These are phyloP conservation scores for Huntiella omanensis DNA, from an alignment of 2,329 filamentous ascomycete genomes.

Conservation along the genomic window DNA sequence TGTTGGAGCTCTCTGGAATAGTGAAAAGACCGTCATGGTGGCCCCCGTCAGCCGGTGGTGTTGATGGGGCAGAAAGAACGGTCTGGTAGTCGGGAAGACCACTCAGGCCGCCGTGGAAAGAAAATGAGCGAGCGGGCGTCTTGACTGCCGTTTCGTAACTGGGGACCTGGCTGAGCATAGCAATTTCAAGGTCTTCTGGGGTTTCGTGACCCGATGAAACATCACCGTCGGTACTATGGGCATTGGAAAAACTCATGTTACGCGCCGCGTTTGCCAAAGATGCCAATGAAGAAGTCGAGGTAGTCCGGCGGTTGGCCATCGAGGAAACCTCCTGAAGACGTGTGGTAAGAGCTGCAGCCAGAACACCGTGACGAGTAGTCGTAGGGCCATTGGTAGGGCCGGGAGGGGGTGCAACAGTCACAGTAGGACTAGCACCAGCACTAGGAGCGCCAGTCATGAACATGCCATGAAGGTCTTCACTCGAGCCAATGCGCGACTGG, in stretches of 20 bases:
- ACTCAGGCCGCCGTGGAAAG: constrained; percentile 25
- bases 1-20: constrained; percentile 6
- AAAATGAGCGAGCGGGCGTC: constrained; percentile 37
- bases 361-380: constrained; percentile 10
- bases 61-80: constrained; percentile 25
- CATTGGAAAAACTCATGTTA: constrained; percentile 12
- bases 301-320: constrained; percentile 26
- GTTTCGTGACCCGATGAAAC: constrained; percentile 30
- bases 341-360: constrained; percentile 32
- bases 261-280: constrained; percentile 26
- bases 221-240: constrained; percentile 27
- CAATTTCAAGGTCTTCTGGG: constrained; percentile 37
- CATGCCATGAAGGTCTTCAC: constrained; percentile 51
- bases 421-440: constrained; percentile 15
- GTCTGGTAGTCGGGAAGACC: constrained; percentile 49
- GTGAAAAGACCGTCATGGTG: constrained; percentile 10
- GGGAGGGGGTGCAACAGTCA: constrained; percentile 6
- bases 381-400: constrained; percentile 3
- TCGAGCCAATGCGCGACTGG: constrained; percentile 55
- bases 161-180: constrained; percentile 52
- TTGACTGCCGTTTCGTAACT: constrained; percentile 60
- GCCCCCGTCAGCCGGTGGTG: constrained; percentile 6
- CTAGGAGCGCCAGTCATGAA: constrained; percentile 23
- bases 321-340: constrained; percentile 51
- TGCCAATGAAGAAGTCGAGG: constrained; percentile 26